A percentile compares a stretch with the other conserved stretches of the same genome.
phyloP scores from a whole-genome alignment of 306 rosid genomes.

The Quercus engelmannii region DNA sequence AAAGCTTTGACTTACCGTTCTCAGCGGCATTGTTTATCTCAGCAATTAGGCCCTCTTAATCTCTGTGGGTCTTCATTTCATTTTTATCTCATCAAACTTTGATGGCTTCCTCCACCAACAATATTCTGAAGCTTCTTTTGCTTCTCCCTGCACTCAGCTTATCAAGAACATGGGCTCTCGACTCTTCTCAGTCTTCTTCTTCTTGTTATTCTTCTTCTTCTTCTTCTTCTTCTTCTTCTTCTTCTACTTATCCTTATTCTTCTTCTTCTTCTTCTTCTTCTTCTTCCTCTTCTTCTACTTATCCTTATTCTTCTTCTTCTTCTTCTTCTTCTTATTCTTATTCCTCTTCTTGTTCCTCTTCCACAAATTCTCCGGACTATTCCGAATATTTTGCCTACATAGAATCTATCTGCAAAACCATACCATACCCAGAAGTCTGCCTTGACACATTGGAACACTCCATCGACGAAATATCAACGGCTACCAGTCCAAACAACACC shows the following conservation, averaged over 20 bases:
- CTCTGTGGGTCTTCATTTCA: neutral
- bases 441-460: conserved; percentile 57
- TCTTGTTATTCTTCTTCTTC: conserved; percentile 8
- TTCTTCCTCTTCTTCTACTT: neutral
- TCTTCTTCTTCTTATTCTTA: no score
- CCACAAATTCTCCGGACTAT: conserved; percentile 13
- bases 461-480: conserved; percentile 27
- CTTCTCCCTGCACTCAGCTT: conserved; percentile 29
- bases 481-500: conserved; percentile 55
- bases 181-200: neutral
- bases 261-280: conserved; percentile 40
- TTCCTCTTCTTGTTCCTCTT: neutral
- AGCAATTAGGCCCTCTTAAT: neutral
- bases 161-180: conserved; percentile 12
- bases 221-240: conserved; percentile 25
- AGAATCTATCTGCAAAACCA: conserved; percentile 49
- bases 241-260: conserved; percentile 9
- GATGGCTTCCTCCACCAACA: conserved; percentile 45
- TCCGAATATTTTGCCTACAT: conserved; percentile 35
- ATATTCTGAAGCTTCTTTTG: conserved; percentile 24
- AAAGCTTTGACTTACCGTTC: no score
- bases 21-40: neutral
- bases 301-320: conserved; percentile 32
- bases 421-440: conserved; percentile 54
- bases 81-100: neutral